A percentile compares a stretch with the other conserved stretches of the same genome.
phyloP scores from a whole-genome alignment of 2,329 filamentous ascomycete species.

The Hypomyces perniciosus region DNA sequence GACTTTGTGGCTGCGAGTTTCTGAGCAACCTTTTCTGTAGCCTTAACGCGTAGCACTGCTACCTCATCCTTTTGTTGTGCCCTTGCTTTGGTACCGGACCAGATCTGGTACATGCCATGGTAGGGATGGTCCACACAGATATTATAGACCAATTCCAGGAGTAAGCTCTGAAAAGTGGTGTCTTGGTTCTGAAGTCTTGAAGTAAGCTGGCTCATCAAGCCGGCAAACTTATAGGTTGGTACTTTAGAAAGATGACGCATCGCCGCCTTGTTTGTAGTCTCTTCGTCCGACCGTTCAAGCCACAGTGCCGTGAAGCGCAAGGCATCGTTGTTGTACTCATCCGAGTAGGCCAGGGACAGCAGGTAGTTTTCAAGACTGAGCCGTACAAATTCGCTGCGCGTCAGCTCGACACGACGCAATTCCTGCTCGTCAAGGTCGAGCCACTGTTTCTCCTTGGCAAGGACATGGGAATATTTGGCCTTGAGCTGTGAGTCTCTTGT shows the following conservation, averaged over 20 bases:
- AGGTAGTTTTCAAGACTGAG: conserved; percentile 92
- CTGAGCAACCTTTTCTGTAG: conserved; percentile 63
- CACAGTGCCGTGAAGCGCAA: conserved; percentile 90
- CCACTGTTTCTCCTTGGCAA: conserved; percentile 76
- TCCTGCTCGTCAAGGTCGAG: conserved; percentile 86
- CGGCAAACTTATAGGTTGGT: conserved; percentile 84
- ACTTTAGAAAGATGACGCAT: conserved; percentile 63
- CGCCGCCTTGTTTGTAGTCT: conserved; percentile 72
- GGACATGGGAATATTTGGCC: conserved; percentile 52
- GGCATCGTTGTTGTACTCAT: conserved; percentile 82
- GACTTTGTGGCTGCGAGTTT: conserved; percentile 48
- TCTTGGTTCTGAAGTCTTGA: conserved; percentile 75
- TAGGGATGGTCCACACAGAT: conserved; percentile 93
- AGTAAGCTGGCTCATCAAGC: conserved; percentile 91
- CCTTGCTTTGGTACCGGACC: conserved; percentile 68
- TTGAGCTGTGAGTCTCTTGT: conserved; percentile 48
- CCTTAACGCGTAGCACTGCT: conserved; percentile 65
- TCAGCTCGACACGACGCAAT: conserved; percentile 69
- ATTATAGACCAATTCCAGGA: conserved; percentile 67
- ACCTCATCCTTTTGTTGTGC: conserved; percentile 67
- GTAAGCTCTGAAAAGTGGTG: conserved; percentile 67
- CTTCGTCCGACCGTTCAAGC: conserved; percentile 78
- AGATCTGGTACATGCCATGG: conserved; percentile 96
- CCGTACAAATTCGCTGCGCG: conserved; percentile 74
- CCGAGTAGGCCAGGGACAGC: conserved; percentile 74